A percentile compares a stretch with the other conserved stretches of the same genome.
Conservation (phyloP, 768 basidiomycete species). For the Auricularia cornea region DNA sequence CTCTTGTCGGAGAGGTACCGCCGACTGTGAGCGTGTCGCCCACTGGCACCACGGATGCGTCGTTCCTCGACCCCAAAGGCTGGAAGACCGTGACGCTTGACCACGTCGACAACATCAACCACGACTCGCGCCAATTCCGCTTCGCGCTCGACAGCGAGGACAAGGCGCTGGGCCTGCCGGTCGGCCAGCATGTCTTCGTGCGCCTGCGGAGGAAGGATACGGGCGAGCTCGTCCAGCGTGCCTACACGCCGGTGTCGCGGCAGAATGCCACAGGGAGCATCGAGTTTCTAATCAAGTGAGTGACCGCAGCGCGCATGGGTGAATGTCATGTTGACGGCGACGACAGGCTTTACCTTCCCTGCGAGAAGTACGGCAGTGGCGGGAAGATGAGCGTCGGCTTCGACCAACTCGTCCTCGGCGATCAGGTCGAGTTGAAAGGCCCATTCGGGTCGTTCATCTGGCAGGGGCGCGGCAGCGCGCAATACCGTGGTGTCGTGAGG, state of each 20-base stretch:
- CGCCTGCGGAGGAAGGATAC: slow-evolving; percentile 33
- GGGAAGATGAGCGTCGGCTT: slow-evolving; percentile 47
- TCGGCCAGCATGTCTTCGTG: slow-evolving; percentile 54
- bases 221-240: slow-evolving; percentile 43
- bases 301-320: neutral
- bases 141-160: slow-evolving; percentile 35
- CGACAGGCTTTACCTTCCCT: slow-evolving; percentile 42
- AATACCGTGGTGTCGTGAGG: slow-evolving; percentile 28
- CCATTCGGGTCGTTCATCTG: slow-evolving; percentile 51
- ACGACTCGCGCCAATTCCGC: slow-evolving; percentile 42
- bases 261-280: slow-evolving; percentile 35
- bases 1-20: slow-evolving; percentile 21
- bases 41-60: neutral
- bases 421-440: slow-evolving; percentile 48
- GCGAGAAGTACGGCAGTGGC: slow-evolving; percentile 28
- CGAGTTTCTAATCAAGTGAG: slow-evolving; percentile 47
- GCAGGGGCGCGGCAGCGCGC: slow-evolving; percentile 33
- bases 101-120: slow-evolving; percentile 32
- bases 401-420: slow-evolving; percentile 39
- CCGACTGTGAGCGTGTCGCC: neutral
- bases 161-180: slow-evolving; percentile 43
- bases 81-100: slow-evolving; percentile 42
- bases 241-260: slow-evolving; percentile 52
- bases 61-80: slow-evolving; percentile 36
- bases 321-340: neutral